Evolutionary conservation across 78 protist genomes (phyloP).

Genomic region (Speleostelium caveatum): DNA sequence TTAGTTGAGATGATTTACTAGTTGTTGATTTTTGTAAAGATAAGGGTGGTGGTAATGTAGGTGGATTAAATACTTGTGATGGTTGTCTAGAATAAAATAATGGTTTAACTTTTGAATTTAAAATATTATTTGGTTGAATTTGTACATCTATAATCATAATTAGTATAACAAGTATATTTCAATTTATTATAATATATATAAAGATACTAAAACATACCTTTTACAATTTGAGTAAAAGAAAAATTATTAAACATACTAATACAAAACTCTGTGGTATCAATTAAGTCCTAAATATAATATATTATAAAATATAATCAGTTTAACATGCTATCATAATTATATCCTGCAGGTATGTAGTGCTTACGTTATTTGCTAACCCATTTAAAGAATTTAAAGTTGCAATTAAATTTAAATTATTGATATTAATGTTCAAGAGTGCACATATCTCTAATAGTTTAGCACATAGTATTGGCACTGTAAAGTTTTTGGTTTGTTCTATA

Average conservation of each 20-base stretch:
- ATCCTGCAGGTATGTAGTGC: neutral
- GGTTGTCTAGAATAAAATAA: neutral
- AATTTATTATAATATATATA: neutral
- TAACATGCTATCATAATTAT: no score
- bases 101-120: constrained; percentile 1
- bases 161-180: neutral
- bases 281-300: constrained; percentile 6
- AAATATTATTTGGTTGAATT: neutral
- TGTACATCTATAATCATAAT: neutral
- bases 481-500: constrained; percentile 53
- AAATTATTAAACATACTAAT: constrained; percentile 18
- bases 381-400: neutral
- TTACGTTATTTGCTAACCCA: neutral
- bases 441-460: constrained; percentile 21
- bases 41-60: neutral
- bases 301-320: neutral
- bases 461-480: constrained; percentile 11
- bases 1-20: no score
- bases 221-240: neutral
- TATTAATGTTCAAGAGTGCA: neutral
- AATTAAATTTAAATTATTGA: neutral
- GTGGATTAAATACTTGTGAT: neutral
- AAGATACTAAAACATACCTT: constrained; percentile 4
- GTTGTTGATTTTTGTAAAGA: neutral
- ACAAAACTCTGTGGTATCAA: neutral